These are phyloP conservation scores for Fusarium nisikadoi DNA, from an alignment of 2,329 filamentous ascomycete genomes.

Conservation along the genomic window DNA sequence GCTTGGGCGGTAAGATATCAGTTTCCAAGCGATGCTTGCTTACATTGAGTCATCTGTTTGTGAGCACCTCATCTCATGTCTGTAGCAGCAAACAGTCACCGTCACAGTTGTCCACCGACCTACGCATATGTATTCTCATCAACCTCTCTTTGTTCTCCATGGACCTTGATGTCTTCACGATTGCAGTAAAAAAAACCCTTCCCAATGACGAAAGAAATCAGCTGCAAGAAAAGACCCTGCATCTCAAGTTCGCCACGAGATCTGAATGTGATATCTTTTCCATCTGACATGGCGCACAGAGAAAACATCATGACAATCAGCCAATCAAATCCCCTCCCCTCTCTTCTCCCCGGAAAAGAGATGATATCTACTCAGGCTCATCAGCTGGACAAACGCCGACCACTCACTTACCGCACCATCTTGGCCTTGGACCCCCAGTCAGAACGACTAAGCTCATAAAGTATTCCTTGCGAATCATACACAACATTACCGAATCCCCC, in stretches of 20 bases:
- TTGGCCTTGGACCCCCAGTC: background rate
- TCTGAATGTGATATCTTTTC: background rate
- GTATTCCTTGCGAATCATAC: background rate
- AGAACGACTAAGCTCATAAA: background rate
- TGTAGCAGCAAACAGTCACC: background rate
- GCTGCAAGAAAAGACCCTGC: background rate
- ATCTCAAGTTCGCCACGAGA: background rate
- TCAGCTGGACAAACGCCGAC: background rate
- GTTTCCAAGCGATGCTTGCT: background rate
- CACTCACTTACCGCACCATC: background rate
- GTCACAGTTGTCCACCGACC: background rate
- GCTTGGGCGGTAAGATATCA: background rate
- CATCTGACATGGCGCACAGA: background rate
- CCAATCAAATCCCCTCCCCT: background rate
- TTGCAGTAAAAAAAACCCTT: background rate
- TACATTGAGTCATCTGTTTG: background rate
- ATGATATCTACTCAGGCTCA: background rate
- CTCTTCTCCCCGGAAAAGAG: background rate
- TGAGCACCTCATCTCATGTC: background rate
- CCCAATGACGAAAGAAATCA: background rate
- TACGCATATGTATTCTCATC: background rate
- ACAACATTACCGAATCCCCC: background rate
- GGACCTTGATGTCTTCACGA: background rate
- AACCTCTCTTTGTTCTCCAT: background rate
- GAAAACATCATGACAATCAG: background rate